Conservation (phyloP, 768 basidiomycete species). For the Amanita fuliginea region DNA sequence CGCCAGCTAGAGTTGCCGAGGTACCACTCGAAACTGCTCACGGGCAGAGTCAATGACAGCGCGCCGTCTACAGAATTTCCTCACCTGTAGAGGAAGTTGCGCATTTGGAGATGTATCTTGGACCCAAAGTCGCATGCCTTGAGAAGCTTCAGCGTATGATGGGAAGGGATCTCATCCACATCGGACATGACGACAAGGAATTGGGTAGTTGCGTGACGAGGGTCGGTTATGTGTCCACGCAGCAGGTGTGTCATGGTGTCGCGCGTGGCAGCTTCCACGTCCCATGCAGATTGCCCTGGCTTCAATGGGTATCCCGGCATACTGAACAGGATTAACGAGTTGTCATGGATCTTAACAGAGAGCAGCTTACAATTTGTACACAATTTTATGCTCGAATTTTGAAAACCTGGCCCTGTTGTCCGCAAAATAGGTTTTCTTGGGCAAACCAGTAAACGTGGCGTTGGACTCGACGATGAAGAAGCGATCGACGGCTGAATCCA, state of each 20-base stretch:
- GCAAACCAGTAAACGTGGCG: constrained; percentile 48
- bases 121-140: constrained; percentile 40
- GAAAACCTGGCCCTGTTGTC: constrained; percentile 34
- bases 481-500: constrained; percentile 41
- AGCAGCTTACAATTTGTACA: constrained; percentile 34
- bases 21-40: constrained; percentile 43
- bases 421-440: constrained; percentile 41
- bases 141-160: constrained; percentile 39
- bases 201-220: constrained; percentile 15
- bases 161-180: constrained; percentile 50
- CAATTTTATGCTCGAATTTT: constrained; percentile 42
- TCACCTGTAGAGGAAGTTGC: constrained; percentile 49
- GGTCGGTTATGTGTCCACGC: constrained; percentile 22
- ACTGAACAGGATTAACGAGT: constrained; percentile 13
- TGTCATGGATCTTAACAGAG: not conserved
- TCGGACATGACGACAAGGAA: constrained; percentile 52
- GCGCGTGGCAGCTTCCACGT: constrained; percentile 38
- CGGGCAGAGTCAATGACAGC: not conserved
- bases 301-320: constrained; percentile 33
- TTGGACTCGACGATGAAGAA: constrained; percentile 57
- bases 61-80: constrained; percentile 6
- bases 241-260: constrained; percentile 38
- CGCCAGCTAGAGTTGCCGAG: constrained; percentile 45
- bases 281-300: constrained; percentile 34
- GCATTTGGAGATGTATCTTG: constrained; percentile 49